Evolutionary conservation across 495 filamentous ascomycete species (phyloP).

Genomic region (Choiromyces venosus): DNA sequence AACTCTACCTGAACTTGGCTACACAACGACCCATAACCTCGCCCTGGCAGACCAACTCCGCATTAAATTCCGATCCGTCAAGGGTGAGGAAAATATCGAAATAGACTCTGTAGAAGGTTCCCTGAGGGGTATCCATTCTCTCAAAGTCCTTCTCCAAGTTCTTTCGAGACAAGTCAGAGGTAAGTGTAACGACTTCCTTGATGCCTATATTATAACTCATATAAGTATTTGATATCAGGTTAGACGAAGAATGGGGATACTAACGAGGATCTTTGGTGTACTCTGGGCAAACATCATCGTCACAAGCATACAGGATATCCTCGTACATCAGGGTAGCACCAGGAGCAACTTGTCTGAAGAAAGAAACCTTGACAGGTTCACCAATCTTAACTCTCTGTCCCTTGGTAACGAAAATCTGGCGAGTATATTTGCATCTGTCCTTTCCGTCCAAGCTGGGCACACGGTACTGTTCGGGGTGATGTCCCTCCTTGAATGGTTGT

Average conservation of each 20-base stretch:
- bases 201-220: slow-evolving; percentile 58
- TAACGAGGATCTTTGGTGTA: slow-evolving; percentile 99
- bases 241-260: slow-evolving; percentile 44
- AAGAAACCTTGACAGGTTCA: slow-evolving; percentile 96
- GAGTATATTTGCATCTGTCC: slow-evolving; percentile 96
- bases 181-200: slow-evolving; percentile 98
- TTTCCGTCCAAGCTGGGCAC: slow-evolving; percentile 95
- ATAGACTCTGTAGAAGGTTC: slow-evolving; percentile 89
- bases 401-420: slow-evolving; percentile 98
- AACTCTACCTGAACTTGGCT: slow-evolving; percentile 39
- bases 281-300: slow-evolving; percentile 95
- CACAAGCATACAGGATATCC: slow-evolving; percentile 95
- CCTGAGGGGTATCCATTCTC: slow-evolving; percentile 97
- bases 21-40: slow-evolving; percentile 84
- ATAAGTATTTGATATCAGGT: slow-evolving; percentile 6
- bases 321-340: slow-evolving; percentile 99
- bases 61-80: slow-evolving; percentile 95
- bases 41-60: slow-evolving; percentile 95
- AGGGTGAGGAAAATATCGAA: slow-evolving; percentile 79
- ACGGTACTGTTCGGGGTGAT: slow-evolving; percentile 95
- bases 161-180: slow-evolving; percentile 92
- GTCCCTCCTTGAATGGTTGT: slow-evolving; percentile 97
- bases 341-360: slow-evolving; percentile 96
- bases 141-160: slow-evolving; percentile 99
- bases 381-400: slow-evolving; percentile 98